These are phyloP conservation scores for Fusarium sp. DNA, from an alignment of 2,329 filamentous ascomycete genomes.

Conservation along the genomic window DNA sequence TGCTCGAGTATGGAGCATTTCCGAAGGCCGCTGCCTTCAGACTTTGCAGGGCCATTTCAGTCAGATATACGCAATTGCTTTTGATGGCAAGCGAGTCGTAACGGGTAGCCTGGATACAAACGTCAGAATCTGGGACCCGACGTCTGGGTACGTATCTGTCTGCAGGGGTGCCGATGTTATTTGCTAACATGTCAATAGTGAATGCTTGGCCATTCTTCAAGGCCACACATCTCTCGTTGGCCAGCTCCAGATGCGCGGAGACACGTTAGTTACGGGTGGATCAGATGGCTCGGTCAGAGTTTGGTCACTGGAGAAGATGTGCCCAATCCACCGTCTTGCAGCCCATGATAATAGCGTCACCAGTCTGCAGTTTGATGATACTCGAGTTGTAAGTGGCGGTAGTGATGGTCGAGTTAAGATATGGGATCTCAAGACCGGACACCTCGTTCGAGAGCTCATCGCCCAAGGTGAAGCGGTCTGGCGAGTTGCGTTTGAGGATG, in stretches of 20 bases:
- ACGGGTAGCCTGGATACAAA: constrained; percentile 97
- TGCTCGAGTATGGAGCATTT: constrained; percentile 97
- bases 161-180: not conserved
- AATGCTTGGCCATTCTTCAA: constrained; percentile 91
- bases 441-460: constrained; percentile 89
- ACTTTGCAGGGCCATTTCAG: constrained; percentile 96
- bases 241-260: constrained; percentile 93
- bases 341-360: constrained; percentile 99
- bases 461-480: constrained; percentile 94
- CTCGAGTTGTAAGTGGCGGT: constrained; percentile 92
- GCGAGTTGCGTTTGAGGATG: constrained; percentile 97
- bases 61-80: constrained; percentile 98
- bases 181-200: constrained; percentile 59
- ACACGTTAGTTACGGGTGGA: constrained; percentile 94
- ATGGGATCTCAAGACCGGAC: constrained; percentile 94
- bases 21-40: constrained; percentile 89
- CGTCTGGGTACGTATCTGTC: constrained; percentile 73
- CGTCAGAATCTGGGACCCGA: constrained; percentile 95
- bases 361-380: constrained; percentile 96
- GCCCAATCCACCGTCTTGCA: constrained; percentile 91
- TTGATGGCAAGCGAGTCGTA: constrained; percentile 92
- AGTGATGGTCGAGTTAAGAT: constrained; percentile 98
- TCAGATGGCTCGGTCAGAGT: constrained; percentile 96
- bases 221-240: constrained; percentile 97
- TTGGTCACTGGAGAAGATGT: constrained; percentile 92